Percentiles rank a stretch among this genome's conserved stretches.
phyloP scores from a whole-genome alignment of 2,329 filamentous ascomycete genomes.

The Beauveria varroae region DNA sequence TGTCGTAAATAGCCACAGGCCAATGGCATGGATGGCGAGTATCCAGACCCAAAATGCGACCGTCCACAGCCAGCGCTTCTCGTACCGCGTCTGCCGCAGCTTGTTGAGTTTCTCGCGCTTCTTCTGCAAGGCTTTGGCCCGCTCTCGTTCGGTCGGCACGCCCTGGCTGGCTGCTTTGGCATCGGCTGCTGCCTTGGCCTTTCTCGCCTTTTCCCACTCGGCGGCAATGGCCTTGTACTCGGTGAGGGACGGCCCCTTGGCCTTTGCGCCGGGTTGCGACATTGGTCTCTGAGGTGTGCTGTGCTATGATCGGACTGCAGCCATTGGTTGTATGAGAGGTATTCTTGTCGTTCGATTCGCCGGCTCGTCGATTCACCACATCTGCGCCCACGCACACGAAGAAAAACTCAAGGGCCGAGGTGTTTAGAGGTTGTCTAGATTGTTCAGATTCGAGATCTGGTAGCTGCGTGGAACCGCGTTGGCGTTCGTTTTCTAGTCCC shows the following conservation, averaged over 20 bases:
- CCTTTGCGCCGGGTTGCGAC: constrained; percentile 8
- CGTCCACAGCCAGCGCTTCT: constrained; percentile 49
- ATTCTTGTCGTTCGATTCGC: background rate
- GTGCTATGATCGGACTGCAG: constrained; percentile 1
- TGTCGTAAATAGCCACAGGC: constrained; percentile 87
- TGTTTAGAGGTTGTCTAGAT: background rate
- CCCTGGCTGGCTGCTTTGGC: constrained; percentile 24
- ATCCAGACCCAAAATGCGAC: constrained; percentile 64
- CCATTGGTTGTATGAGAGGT: background rate
- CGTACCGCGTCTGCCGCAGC: constrained; percentile 41
- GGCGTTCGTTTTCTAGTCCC: background rate
- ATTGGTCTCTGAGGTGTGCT: background rate
- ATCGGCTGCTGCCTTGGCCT: constrained; percentile 37
- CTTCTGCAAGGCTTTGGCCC: constrained; percentile 32
- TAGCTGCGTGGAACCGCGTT: constrained; percentile 5
- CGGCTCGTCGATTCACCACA: background rate
- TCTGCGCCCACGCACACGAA: background rate
- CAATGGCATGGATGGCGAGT: constrained; percentile 66
- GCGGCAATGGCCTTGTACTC: constrained; percentile 47
- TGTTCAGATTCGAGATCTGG: background rate
- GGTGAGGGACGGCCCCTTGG: constrained; percentile 16
- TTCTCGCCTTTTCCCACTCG: constrained; percentile 47
- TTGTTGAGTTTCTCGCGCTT: constrained; percentile 40
- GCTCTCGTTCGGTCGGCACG: constrained; percentile 24
- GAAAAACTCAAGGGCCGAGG: background rate